Evolutionary conservation across 2,329 filamentous ascomycete genomes (phyloP).

Genomic region (Botrytis deweyae): DNA sequence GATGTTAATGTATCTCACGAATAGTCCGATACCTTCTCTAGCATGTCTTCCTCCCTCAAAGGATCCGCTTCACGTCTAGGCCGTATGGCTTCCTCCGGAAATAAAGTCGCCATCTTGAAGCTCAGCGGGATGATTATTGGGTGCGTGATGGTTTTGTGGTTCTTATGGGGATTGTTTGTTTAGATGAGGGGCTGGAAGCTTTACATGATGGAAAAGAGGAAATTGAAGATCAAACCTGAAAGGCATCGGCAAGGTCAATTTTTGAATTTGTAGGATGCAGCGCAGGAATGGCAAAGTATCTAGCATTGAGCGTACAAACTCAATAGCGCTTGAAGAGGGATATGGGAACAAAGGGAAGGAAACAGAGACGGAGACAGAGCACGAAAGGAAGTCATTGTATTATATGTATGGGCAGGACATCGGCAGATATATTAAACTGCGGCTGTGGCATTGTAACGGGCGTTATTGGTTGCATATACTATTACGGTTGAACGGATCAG

Average conservation of each 20-base stretch:
- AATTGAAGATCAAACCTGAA: background rate
- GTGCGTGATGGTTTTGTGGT: constrained; percentile 72
- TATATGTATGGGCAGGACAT: constrained; percentile 23
- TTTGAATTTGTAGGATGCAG: background rate
- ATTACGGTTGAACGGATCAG: background rate
- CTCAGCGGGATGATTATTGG: constrained; percentile 79
- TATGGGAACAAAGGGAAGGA: too few species aligned
- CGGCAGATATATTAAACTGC: constrained; percentile 27
- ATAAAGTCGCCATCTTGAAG: constrained; percentile 88
- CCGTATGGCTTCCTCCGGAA: constrained; percentile 87
- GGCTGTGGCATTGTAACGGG: constrained; percentile 36
- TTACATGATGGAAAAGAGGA: background rate
- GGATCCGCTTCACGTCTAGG: constrained; percentile 79
- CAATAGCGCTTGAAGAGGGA: background rate
- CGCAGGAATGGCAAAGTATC: background rate
- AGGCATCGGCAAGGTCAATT: background rate
- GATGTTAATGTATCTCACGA: background rate
- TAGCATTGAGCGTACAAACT: background rate
- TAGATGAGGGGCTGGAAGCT: constrained; percentile 21
- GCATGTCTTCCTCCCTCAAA: constrained; percentile 77
- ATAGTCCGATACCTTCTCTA: constrained; percentile 86
- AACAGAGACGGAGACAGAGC: background rate
- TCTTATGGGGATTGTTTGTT: constrained; percentile 39
- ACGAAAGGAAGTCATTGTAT: constrained; percentile 26
- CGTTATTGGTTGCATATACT: constrained; percentile 28